These are phyloP conservation scores for Ustilago trichophora DNA, from an alignment of 1,284 basidiomycete species.

Conservation along the genomic window DNA sequence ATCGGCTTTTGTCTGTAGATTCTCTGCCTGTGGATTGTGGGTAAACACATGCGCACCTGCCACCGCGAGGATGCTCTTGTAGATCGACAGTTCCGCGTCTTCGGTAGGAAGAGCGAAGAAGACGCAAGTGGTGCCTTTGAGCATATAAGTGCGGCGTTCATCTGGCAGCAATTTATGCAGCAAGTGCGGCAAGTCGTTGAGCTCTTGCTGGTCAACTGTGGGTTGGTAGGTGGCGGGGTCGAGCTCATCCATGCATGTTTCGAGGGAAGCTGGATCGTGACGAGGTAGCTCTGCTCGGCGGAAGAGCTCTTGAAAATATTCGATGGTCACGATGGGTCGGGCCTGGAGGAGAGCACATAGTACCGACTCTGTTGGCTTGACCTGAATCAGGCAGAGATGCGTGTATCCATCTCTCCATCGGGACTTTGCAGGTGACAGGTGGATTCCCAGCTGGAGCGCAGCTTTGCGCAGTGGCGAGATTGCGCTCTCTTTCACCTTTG, in stretches of 20 bases:
- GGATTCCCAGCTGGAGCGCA: conserved; percentile 24
- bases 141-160: conserved; percentile 34
- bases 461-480: conserved; percentile 20
- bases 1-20: conserved; percentile 33
- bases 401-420: conserved; percentile 41
- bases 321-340: conserved; percentile 33
- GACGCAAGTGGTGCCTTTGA: conserved; percentile 47
- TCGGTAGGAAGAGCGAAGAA: conserved; percentile 34
- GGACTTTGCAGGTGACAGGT: conserved; percentile 41
- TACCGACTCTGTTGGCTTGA: conserved; percentile 45
- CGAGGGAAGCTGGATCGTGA: conserved; percentile 37
- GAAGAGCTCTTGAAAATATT: conserved; percentile 45
- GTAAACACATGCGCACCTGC: conserved; percentile 33
- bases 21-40: conserved; percentile 30
- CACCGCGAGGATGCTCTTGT: conserved; percentile 26
- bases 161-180: conserved; percentile 17
- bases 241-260: conserved; percentile 34
- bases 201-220: conserved; percentile 23
- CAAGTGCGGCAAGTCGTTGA: conserved; percentile 28
- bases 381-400: conserved; percentile 37
- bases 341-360: conserved; percentile 36
- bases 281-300: conserved; percentile 29
- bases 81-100: conserved; percentile 36
- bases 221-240: conserved; percentile 30
- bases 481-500: conserved; percentile 24